phyloP scores from a whole-genome alignment of 1,139 yeast genomes.

The Diutina scorzettiae region DNA sequence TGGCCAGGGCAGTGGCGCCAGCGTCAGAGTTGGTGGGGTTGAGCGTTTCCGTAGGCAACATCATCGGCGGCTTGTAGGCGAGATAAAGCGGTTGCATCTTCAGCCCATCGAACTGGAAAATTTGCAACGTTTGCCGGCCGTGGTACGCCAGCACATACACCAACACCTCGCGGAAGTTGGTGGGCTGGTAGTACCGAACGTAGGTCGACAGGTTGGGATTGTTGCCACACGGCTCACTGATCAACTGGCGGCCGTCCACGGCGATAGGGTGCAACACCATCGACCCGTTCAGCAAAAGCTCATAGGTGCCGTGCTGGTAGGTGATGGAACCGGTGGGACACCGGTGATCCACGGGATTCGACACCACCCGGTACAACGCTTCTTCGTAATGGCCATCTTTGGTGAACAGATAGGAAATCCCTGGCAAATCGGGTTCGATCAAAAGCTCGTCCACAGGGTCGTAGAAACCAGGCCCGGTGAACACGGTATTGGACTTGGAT shows the following conservation, averaged over 20 bases:
- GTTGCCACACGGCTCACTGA: slow-evolving; percentile 66
- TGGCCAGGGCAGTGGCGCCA: slow-evolving; percentile 20
- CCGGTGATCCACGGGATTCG: slow-evolving; percentile 61
- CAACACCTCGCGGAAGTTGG: slow-evolving; percentile 44
- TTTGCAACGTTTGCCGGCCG: slow-evolving; percentile 66
- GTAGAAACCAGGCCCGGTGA: slow-evolving; percentile 94
- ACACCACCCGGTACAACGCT: slow-evolving; percentile 68
- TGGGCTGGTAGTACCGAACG: slow-evolving; percentile 58
- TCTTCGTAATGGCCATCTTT: slow-evolving; percentile 84
- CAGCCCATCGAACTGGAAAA: slow-evolving; percentile 74
- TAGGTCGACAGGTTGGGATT: slow-evolving; percentile 47
- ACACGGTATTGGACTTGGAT: slow-evolving; percentile 84
- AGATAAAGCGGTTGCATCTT: slow-evolving; percentile 79
- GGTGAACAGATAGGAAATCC: slow-evolving; percentile 85
- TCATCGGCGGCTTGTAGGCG: slow-evolving; percentile 87
- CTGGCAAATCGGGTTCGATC: slow-evolving; percentile 92
- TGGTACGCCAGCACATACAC: slow-evolving; percentile 66
- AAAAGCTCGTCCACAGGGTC: slow-evolving; percentile 92
- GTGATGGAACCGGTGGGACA: slow-evolving; percentile 78
- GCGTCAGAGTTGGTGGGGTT: slow-evolving; percentile 52
- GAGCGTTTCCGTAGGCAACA: slow-evolving; percentile 87
- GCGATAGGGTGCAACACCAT: slow-evolving; percentile 59
- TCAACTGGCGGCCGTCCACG: slow-evolving; percentile 87
- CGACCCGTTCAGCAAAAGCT: slow-evolving; percentile 51
- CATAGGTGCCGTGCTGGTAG: slow-evolving; percentile 83